Base-by-base conservation (phyloP, 2,329 filamentous ascomycete species). In the Seiridium cupressi region DNA sequence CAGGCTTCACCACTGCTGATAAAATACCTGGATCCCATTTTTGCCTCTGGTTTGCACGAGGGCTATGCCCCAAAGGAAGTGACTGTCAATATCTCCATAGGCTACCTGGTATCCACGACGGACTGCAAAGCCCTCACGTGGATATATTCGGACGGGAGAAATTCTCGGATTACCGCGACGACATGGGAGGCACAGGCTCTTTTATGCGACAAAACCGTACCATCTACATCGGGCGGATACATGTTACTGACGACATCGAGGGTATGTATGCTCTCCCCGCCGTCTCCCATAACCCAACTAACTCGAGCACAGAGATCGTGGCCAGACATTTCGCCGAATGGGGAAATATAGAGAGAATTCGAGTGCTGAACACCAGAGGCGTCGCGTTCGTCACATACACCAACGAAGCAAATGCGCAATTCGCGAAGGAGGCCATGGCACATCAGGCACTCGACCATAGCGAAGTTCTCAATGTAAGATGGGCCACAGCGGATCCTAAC, bases 91-190 rank as follows among this genome's bases (percentile, higher is more conserved):
- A 97, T 71, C 85, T 99, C 5, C 95, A 99, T 74, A 87, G 95
- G 4, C 79, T 98, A 35, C 96, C 95, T 0, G 88, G 86, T 0
- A 84, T 96, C 2, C 92, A 93, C 71, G 95, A 98, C 74, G 82
- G 18, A 26, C 2, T 96, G 10, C 97, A 94, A 77, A 95, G 94
- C 63, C 91, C 91, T 1, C 98, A 97, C 68, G 88, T 97, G 26
- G 95, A 99, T 77, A 96, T 93, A 71, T 99, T 99, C 70, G 92
- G 92, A 2, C 84, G 94, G 61, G 94, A 97, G 81, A 97, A 96
- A 79, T 91, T 92, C 70, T 89, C 86, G 63, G 94, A 97, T 71
- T 98, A 97, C 76, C 83, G 93, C 69, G 94, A 98, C 73, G 94
- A 98, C 74, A 98, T 99, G 95, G 93, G 94, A 57, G 96, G 96